These are phyloP conservation scores for Trichosporon faecale DNA, from an alignment of 1,284 basidiomycete genomes.

Conservation along the genomic window DNA sequence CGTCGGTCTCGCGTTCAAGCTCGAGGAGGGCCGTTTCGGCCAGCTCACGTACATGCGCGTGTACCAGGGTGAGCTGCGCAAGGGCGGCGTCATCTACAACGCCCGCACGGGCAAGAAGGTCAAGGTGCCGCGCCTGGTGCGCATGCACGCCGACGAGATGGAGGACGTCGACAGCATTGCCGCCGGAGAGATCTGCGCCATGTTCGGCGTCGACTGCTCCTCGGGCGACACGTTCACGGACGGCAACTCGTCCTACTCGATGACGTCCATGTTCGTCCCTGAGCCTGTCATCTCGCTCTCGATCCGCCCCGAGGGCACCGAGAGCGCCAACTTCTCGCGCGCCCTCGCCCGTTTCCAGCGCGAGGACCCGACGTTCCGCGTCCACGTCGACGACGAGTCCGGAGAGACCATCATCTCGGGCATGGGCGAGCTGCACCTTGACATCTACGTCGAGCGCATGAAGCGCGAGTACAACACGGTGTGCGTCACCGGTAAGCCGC, in stretches of 20 bases:
- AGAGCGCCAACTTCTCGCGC: constrained; percentile 92
- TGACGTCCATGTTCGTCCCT: constrained; percentile 98
- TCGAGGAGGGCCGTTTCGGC: constrained; percentile 95
- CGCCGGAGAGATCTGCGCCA: constrained; percentile 99
- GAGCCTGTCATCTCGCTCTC: constrained; percentile 97
- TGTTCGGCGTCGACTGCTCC: constrained; percentile 98
- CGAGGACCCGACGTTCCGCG: constrained; percentile 98
- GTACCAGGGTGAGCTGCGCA: constrained; percentile 89
- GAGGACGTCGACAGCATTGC: constrained; percentile 95
- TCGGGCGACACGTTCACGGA: constrained; percentile 98
- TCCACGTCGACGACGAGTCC: constrained; percentile 89
- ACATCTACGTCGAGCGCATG: constrained; percentile 99
- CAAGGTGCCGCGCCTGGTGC: constrained; percentile 94
- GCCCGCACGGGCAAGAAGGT: constrained; percentile 95
- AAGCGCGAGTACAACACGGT: constrained; percentile 94
- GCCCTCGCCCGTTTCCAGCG: constrained; percentile 98
- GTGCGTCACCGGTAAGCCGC: constrained; percentile 91
- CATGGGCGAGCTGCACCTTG: constrained; percentile 98
- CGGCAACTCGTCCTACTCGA: constrained; percentile 77
- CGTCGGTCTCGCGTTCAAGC: constrained; percentile 95
- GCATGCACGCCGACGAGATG: constrained; percentile 99
- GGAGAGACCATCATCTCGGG: constrained; percentile 99
- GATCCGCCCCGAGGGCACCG: constrained; percentile 85
- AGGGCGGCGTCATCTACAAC: constrained; percentile 83
- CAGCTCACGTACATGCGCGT: constrained; percentile 99